phyloP scores from a whole-genome alignment of 2,329 filamentous ascomycete genomes.

The Trichoderma harzianum region DNA sequence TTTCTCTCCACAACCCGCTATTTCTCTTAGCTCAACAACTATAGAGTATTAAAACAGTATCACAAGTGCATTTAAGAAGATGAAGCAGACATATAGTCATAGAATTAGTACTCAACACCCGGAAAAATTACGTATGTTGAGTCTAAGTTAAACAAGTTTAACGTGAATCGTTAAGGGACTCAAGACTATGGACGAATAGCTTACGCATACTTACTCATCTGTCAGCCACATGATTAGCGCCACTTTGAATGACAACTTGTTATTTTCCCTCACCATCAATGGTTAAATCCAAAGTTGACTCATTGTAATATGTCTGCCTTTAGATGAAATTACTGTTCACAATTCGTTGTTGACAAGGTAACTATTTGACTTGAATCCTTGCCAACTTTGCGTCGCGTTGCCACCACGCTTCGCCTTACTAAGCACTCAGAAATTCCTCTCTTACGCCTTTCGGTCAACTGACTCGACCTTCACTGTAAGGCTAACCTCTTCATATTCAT shows the following conservation, averaged over 20 bases:
- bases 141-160: not conserved
- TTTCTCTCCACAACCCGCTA: not conserved
- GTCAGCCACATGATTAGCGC: not conserved
- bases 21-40: not conserved
- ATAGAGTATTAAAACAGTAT: fast-evolving
- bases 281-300: not conserved
- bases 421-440: not conserved
- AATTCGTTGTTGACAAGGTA: no score
- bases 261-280: not conserved
- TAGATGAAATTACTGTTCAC: not conserved
- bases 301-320: not conserved
- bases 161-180: not conserved
- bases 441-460: not conserved
- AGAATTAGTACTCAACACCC: not conserved
- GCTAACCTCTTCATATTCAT: not conserved
- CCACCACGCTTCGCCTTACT: not conserved
- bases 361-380: not conserved
- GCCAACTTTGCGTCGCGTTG: not conserved
- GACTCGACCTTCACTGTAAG: not conserved
- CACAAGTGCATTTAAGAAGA: not conserved
- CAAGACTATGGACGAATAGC: not conserved
- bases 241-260: not conserved
- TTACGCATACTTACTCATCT: not conserved
- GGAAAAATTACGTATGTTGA: not conserved
- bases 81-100: not conserved